Conservation (phyloP, 2,329 filamentous ascomycete species). For the Pestalotiopsis sp. region DNA sequence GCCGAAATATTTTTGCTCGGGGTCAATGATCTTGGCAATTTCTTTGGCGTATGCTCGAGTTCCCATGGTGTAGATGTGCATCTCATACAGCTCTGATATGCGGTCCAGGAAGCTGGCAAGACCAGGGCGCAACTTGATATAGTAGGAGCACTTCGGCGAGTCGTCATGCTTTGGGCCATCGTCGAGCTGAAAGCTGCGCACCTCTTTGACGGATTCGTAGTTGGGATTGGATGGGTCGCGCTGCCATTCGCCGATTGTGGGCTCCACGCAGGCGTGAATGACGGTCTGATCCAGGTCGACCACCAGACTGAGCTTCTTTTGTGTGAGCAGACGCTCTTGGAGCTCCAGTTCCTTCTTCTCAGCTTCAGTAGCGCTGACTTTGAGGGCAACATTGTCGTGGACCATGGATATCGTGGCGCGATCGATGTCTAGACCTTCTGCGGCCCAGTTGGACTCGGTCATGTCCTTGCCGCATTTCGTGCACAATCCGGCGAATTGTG, state of each 20-base stretch:
- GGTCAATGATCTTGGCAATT: constrained; percentile 92
- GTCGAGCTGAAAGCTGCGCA: constrained; percentile 87
- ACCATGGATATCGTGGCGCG: constrained; percentile 94
- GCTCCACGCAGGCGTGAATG: constrained; percentile 96
- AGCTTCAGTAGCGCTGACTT: constrained; percentile 82
- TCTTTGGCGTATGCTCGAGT: constrained; percentile 93
- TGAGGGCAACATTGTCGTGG: constrained; percentile 86
- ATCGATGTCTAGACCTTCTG: constrained; percentile 74
- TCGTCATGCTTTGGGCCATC: constrained; percentile 72
- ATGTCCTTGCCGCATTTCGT: constrained; percentile 94
- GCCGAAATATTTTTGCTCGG: constrained; percentile 84
- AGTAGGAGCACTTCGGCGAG: constrained; percentile 84
- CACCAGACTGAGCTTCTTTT: constrained; percentile 86
- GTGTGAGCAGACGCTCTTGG: constrained; percentile 78
- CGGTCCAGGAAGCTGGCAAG: constrained; percentile 78
- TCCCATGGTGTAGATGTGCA: constrained; percentile 99
- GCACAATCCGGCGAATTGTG: constrained; percentile 90
- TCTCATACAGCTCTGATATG: constrained; percentile 81
- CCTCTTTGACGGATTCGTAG: constrained; percentile 85
- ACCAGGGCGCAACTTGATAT: constrained; percentile 95
- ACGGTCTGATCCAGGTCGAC: constrained; percentile 98
- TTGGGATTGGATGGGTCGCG: constrained; percentile 87
- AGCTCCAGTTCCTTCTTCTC: constrained; percentile 81
- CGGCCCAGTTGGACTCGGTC: constrained; percentile 87
- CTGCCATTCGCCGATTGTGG: constrained; percentile 95